These are phyloP conservation scores for Xylaria hypoxylon DNA, from an alignment of 2,329 filamentous ascomycete genomes.

Conservation along the genomic window DNA sequence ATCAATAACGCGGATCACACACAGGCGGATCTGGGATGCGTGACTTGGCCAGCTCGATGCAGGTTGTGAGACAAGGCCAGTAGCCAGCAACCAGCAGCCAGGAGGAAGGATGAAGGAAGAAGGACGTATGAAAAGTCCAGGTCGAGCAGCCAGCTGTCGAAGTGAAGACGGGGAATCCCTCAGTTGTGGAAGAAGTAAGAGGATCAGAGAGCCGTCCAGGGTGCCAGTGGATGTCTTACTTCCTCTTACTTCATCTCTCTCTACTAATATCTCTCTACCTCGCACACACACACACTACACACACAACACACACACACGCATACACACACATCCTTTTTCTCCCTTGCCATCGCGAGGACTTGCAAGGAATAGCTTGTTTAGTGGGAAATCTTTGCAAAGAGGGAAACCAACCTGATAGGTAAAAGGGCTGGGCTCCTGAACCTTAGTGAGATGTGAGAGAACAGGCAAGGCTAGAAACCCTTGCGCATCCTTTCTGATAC, in stretches of 20 bases:
- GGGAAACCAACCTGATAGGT: neutral
- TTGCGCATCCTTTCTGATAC: slow-evolving; percentile 45
- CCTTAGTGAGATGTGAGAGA: slow-evolving; percentile 29
- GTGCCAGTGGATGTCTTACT: slow-evolving; percentile 9
- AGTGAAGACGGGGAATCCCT: slow-evolving; percentile 9
- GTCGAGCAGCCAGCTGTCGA: slow-evolving; percentile 5
- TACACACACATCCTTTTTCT: too few relatives aligned
- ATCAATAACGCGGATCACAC: slow-evolving; percentile 36
- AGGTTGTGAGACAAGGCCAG: slow-evolving; percentile 40
- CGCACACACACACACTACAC: neutral
- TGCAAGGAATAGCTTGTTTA: slow-evolving; percentile 2
- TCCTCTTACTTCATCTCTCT: too few relatives aligned
- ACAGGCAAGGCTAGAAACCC: slow-evolving; percentile 49
- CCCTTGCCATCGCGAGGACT: neutral
- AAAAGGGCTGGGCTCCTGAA: slow-evolving; percentile 9
- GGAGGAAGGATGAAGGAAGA: slow-evolving; percentile 30
- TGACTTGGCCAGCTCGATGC: slow-evolving; percentile 33
- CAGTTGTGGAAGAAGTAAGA: slow-evolving; percentile 23
- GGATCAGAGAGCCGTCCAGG: slow-evolving; percentile 13
- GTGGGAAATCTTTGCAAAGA: slow-evolving; percentile 4
- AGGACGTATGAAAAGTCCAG: slow-evolving; percentile 11
- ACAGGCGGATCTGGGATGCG: slow-evolving; percentile 38
- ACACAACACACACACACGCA: neutral
- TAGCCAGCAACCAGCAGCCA: slow-evolving; percentile 32
- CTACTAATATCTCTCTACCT: neutral